Evolutionary conservation across 1,284 basidiomycete species (phyloP).

Genomic region (Anthracocystis walkeri): DNA sequence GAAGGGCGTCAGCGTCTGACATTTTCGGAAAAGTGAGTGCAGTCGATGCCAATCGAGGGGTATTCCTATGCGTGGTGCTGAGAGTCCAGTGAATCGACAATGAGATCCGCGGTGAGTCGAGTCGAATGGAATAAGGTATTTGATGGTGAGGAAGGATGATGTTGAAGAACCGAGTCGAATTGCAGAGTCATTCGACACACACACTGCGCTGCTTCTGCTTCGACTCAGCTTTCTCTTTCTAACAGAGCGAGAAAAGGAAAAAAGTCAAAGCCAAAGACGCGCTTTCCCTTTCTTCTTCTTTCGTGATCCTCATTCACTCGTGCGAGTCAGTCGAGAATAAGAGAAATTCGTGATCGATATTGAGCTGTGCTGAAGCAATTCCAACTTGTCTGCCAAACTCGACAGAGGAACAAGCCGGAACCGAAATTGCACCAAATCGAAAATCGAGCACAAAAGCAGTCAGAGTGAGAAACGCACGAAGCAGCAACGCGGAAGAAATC

Average conservation of each 20-base stretch:
- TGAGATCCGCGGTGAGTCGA: background rate
- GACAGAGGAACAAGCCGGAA: constrained; percentile 34
- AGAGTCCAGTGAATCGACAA: background rate
- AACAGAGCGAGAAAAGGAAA: constrained; percentile 11
- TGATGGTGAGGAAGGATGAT: constrained; percentile 3
- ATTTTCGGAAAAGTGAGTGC: constrained; percentile 9
- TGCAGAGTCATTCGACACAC: background rate
- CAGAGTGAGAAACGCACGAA: background rate
- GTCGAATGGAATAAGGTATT: background rate
- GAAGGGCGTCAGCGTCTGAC: constrained; percentile 31
- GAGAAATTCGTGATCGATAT: constrained; percentile 33
- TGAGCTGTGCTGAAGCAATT: background rate
- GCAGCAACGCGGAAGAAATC: background rate
- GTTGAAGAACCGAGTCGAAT: background rate
- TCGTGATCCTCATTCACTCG: constrained; percentile 71
- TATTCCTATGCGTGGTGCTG: background rate
- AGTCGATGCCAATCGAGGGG: background rate
- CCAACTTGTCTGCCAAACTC: background rate
- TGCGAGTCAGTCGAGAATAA: background rate
- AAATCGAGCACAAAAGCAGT: background rate
- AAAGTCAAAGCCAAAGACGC: constrained; percentile 7
- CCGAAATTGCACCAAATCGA: constrained; percentile 18
- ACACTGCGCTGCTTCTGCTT: constrained; percentile 1
- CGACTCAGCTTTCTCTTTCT: constrained; percentile 14
- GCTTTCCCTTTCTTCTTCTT: constrained; percentile 68